These are phyloP conservation scores for Termitomyces sp. DNA, from an alignment of 768 basidiomycete species.

Conservation along the genomic window DNA sequence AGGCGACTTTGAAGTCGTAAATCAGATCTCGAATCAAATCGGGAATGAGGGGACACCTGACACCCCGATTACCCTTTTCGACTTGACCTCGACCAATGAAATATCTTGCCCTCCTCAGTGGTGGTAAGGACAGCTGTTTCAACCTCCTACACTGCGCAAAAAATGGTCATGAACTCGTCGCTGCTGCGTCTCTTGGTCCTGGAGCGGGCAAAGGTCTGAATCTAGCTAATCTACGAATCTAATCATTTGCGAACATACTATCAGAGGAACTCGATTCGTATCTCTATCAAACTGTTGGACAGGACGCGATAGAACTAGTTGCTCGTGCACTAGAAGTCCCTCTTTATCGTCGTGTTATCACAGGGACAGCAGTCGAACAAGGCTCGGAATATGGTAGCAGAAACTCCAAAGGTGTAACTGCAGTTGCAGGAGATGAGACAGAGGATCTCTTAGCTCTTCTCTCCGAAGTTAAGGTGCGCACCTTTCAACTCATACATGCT, in stretches of 20 bases:
- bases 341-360: slow-evolving; percentile 77
- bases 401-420: slow-evolving; percentile 36
- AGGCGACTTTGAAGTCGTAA: slow-evolving; percentile 3
- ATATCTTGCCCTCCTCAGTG: slow-evolving; percentile 91
- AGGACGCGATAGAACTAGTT: slow-evolving; percentile 86
- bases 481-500: background rate
- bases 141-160: slow-evolving; percentile 85
- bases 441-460: slow-evolving; percentile 86
- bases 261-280: slow-evolving; percentile 99
- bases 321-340: slow-evolving; percentile 85
- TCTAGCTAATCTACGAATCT: slow-evolving; percentile 13
- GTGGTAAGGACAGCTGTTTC: slow-evolving; percentile 97
- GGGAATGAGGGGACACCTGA: slow-evolving; percentile 17
- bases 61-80: slow-evolving; percentile 16
- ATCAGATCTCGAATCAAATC: slow-evolving; percentile 30
- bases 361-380: slow-evolving; percentile 76
- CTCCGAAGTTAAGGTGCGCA: slow-evolving; percentile 66
- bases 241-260: slow-evolving; percentile 17
- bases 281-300: slow-evolving; percentile 98
- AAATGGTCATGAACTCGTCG: slow-evolving; percentile 85
- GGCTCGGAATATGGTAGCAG: slow-evolving; percentile 83
- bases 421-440: slow-evolving; percentile 85
- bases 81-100: slow-evolving; percentile 53
- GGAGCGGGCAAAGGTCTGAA: slow-evolving; percentile 77
- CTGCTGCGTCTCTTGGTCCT: slow-evolving; percentile 86